Evolutionary conservation across 129 eudicot species (phyloP), one percentile per base, ranked within the genome.

Genomic region (Solidago caesia): DNA sequence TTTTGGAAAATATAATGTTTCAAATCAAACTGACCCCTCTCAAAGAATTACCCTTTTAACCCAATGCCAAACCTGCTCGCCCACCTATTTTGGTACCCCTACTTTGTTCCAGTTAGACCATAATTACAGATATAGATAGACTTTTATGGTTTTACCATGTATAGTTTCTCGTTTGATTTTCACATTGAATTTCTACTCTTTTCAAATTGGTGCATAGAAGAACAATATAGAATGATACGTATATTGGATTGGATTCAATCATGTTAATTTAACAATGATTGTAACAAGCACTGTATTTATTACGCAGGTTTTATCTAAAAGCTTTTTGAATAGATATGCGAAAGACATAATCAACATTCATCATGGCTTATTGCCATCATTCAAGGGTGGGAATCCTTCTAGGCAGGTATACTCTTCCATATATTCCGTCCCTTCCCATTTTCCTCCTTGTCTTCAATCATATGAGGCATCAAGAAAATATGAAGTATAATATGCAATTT

Each of bases 311-410:
- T 71, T 94, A 68, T 90, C 98, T 21, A 87, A 86, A 58, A 81
- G 75, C 51, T 94, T 94, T 75, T 83, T 94, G 73, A 85, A 76
- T 53, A 64, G 83, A 64, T 94, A 94, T 39, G 83, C 82, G 45
- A 93, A 86, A 76, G 97, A 94, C 77, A 56, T 94, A 10, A 94
- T 94, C 58, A 94, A 94, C 80, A 94, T 94, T 76, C 98, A 94
- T 82, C 98, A 94, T 79, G 98, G 98, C 65, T 85, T 94, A 71
- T 81, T 94, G 85, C 98, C 98, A 45, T 94, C 97, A 71, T 88
- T 93, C 75, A 93, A 88, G 86, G 98, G 98, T 69, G 96, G 98
- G 70, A 75, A 84, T 85, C 98, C 98, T 61, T 83, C 89, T 68
- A 88, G 81, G 80, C 98, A 92, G 96, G 97, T 89, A 67, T 42